Conservation (phyloP, 2,329 filamentous ascomycete species). For the Hypoxylon sp. region DNA sequence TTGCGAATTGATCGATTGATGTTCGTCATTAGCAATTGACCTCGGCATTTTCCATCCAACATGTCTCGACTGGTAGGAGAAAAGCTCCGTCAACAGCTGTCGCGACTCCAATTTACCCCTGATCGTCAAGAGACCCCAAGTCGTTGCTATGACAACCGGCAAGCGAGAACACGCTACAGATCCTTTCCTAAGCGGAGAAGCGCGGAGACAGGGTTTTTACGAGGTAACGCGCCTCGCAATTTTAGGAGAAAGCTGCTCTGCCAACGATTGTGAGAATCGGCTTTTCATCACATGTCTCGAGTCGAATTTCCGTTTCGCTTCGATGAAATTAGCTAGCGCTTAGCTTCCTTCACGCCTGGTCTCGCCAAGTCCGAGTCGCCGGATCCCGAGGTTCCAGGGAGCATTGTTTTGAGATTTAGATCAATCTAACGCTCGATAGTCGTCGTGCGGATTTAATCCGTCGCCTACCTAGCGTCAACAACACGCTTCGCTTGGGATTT, state of each 20-base stretch:
- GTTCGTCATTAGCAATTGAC: conserved; percentile 21
- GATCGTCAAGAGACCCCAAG: conserved; percentile 41
- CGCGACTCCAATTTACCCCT: conserved; percentile 44
- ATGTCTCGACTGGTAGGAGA: conserved; percentile 21
- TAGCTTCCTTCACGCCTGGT: conserved; percentile 14
- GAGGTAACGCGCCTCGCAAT: conserved; percentile 38
- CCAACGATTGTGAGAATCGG: conserved; percentile 21
- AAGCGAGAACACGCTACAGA: conserved; percentile 38
- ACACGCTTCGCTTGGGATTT: not conserved
- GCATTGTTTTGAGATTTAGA: conserved; percentile 12
- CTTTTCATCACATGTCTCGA: conserved; percentile 34
- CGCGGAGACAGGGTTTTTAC: conserved; percentile 37
- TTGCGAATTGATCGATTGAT: conserved; percentile 32
- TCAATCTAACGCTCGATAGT: conserved; percentile 3
- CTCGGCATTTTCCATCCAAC: conserved; percentile 19
- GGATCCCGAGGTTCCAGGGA: conserved; percentile 16
- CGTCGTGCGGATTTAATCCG: not conserved
- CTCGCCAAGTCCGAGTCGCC: conserved; percentile 12
- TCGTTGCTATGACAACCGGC: conserved; percentile 47
- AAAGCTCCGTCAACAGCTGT: conserved; percentile 17
- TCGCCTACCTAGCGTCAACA: not conserved
- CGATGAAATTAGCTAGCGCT: conserved; percentile 21
- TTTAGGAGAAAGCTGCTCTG: conserved; percentile 19
- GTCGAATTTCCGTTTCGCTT: conserved; percentile 20
- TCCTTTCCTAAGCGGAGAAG: conserved; percentile 41